Evolutionary conservation across 2,329 filamentous ascomycete species (phyloP).

Genomic region (Ophiosphaerella herpotricha): DNA sequence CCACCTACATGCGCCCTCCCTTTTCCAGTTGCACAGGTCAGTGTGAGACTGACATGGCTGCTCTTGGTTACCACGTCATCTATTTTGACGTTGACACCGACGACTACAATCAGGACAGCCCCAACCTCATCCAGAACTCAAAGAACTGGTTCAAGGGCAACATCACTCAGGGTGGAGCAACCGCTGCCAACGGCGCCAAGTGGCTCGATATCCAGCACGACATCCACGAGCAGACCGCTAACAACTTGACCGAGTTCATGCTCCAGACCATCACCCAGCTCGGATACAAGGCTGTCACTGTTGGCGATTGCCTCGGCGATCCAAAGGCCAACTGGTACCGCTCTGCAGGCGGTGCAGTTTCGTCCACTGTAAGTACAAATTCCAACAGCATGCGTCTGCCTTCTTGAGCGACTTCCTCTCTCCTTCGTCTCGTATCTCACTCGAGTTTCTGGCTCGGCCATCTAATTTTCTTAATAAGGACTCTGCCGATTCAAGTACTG

Average conservation of each 20-base stretch:
- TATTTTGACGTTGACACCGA: constrained; percentile 66
- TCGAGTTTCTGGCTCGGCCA: constrained; percentile 12
- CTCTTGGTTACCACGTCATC: constrained; percentile 63
- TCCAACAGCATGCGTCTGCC: background rate
- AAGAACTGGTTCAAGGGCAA: constrained; percentile 58
- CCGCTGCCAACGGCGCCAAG: constrained; percentile 23
- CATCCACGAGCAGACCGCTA: constrained; percentile 53
- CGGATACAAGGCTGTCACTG: constrained; percentile 52
- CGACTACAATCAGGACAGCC: constrained; percentile 62
- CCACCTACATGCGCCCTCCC: constrained; percentile 59
- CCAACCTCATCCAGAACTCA: constrained; percentile 56
- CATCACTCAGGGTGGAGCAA: constrained; percentile 41
- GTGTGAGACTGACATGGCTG: constrained; percentile 48
- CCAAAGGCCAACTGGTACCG: constrained; percentile 56
- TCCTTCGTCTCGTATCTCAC: constrained; percentile 6
- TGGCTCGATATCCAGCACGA: constrained; percentile 62
- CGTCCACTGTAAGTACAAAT: constrained; percentile 20
- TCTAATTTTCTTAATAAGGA: constrained; percentile 17
- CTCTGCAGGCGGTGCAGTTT: constrained; percentile 42
- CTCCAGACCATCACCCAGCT: constrained; percentile 46
- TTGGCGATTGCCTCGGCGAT: constrained; percentile 55
- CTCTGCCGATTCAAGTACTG: constrained; percentile 9
- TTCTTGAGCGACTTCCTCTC: constrained; percentile 10
- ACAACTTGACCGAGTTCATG: constrained; percentile 52
- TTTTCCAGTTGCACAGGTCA: constrained; percentile 53